Percentiles rank a stretch among this genome's conserved stretches.
Conservation (phyloP, 1,139 yeast genomes). For the Wickerhamomyces sp. region DNA sequence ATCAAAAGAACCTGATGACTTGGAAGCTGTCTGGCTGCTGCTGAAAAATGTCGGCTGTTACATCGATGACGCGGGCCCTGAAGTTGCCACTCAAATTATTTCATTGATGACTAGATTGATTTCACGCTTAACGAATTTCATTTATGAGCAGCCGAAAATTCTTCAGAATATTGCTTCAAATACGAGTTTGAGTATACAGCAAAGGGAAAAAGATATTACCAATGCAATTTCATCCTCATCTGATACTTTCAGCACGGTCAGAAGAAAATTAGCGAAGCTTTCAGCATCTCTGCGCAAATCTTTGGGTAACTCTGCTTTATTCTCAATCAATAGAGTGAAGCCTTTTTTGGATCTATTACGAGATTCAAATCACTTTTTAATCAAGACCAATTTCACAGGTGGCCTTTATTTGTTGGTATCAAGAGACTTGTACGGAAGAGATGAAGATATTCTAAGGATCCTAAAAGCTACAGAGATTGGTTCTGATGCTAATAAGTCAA, state of each 20-base stretch:
- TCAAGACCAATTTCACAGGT: slow-evolving; percentile 67
- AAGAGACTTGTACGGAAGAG: slow-evolving; percentile 32
- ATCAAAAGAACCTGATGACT: slow-evolving; percentile 87
- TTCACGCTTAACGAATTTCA: slow-evolving; percentile 64
- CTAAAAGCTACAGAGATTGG: slow-evolving; percentile 33
- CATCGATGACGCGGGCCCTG: slow-evolving; percentile 81
- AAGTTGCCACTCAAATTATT: slow-evolving; percentile 75
- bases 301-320: slow-evolving; percentile 73
- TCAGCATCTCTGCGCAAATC: slow-evolving; percentile 63
- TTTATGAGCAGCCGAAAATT: slow-evolving; percentile 65
- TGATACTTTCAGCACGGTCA: slow-evolving; percentile 80
- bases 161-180: slow-evolving; percentile 47
- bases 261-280: slow-evolving; percentile 81
- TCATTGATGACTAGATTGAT: slow-evolving; percentile 62
- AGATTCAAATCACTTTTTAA: slow-evolving; percentile 70
- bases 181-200: neutral
- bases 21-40: slow-evolving; percentile 74
- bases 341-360: slow-evolving; percentile 54
- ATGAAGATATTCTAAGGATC: slow-evolving; percentile 31
- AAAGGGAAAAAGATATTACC: slow-evolving; percentile 51
- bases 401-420: slow-evolving; percentile 46
- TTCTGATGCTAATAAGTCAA: slow-evolving; percentile 27
- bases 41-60: slow-evolving; percentile 66
- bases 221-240: slow-evolving; percentile 81
- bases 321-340: slow-evolving; percentile 55